These are phyloP conservation scores for Acer saccharum DNA, from an alignment of 345 rosid genomes.

Conservation along the genomic window DNA sequence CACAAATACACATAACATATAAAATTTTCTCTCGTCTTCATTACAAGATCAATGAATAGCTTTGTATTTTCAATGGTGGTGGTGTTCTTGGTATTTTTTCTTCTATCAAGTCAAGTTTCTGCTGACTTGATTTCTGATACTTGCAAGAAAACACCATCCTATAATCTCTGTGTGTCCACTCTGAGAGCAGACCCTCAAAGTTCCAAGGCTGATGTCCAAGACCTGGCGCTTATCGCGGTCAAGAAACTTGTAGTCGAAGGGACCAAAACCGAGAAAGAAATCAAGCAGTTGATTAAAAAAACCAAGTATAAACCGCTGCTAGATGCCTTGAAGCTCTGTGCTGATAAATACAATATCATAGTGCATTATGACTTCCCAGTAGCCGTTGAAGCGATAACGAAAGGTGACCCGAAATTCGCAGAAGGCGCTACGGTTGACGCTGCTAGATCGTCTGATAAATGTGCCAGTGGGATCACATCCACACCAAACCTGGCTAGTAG, in stretches of 20 bases:
- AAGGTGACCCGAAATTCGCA: slow-evolving; percentile 22
- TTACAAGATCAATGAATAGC: neutral
- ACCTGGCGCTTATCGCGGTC: slow-evolving; percentile 11
- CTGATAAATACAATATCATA: neutral
- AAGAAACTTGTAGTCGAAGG: neutral
- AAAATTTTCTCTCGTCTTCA: too few species aligned
- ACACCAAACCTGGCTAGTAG: slow-evolving; percentile 8
- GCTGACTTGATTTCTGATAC: slow-evolving; percentile 5
- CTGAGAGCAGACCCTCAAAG: slow-evolving; percentile 28
- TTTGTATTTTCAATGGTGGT: too few species aligned
- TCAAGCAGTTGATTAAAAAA: neutral
- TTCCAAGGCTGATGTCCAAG: slow-evolving; percentile 7
- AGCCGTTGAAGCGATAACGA: slow-evolving; percentile 18
- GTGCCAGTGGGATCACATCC: neutral
- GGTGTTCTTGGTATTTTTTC: too few species aligned
- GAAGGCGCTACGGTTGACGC: slow-evolving; percentile 9
- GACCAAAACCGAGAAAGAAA: neutral
- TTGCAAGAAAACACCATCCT: slow-evolving; percentile 23
- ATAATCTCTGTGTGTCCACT: slow-evolving; percentile 19
- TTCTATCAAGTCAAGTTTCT: neutral
- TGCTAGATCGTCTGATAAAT: neutral
- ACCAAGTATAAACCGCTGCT: neutral
- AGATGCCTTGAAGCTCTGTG: neutral
- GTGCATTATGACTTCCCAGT: neutral
- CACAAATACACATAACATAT: too few species aligned